These are phyloP conservation scores for Hemisphaericaspora lyxosophila DNA, from an alignment of 1,139 yeast species.

Conservation along the genomic window DNA sequence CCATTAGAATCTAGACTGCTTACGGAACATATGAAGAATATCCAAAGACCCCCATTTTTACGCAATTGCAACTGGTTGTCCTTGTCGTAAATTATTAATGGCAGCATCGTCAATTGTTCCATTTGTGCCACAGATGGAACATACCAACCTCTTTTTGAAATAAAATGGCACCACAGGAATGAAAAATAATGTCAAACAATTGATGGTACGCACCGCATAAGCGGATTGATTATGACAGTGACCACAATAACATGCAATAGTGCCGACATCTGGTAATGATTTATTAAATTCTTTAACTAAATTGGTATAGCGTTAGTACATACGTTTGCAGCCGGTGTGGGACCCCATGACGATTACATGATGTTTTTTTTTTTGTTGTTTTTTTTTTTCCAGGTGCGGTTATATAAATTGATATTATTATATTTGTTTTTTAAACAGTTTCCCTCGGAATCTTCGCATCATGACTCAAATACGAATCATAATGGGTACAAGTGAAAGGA, in stretches of 20 bases:
- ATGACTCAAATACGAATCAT: too few relatives aligned
- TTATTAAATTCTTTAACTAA: conserved; percentile 32
- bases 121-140: conserved; percentile 46
- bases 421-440: too few relatives aligned
- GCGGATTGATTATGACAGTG: conserved; percentile 50
- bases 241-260: conserved; percentile 33
- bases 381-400: too few relatives aligned
- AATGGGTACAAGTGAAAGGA: too few relatives aligned
- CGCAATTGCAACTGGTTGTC: conserved; percentile 46
- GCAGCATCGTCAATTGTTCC: conserved; percentile 35
- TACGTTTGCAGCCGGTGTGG: neutral
- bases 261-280: conserved; percentile 28
- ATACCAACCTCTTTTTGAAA: conserved; percentile 37
- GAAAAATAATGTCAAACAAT: conserved; percentile 45
- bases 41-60: too few relatives aligned
- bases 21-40: too few relatives aligned
- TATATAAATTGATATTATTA: too few relatives aligned
- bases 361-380: too few relatives aligned
- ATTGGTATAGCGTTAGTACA: conserved; percentile 9
- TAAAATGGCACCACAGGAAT: conserved; percentile 47
- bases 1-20: too few relatives aligned
- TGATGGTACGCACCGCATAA: conserved; percentile 40
- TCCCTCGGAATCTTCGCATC: too few relatives aligned
- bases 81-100: conserved; percentile 33
- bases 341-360: too few relatives aligned